Base-by-base conservation (phyloP, 1,139 yeast species). In the Blastobotrys malaysiensis region DNA sequence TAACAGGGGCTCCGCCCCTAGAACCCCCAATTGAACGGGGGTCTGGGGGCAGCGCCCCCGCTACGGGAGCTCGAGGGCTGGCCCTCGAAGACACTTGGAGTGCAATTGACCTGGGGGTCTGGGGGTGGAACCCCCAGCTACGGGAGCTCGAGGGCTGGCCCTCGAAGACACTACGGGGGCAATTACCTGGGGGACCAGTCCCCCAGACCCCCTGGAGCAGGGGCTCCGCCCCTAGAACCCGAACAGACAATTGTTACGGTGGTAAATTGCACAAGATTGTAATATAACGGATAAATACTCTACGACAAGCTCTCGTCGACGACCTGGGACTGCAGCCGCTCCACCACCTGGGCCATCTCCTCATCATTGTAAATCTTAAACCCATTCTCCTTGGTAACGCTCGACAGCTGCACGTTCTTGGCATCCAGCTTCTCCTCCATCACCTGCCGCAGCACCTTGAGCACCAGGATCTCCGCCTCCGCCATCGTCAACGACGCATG, bases 391-490 rank as follows among this genome's bases (percentile, higher is more conserved):
- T 80, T 79, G 39, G 99, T 93, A 50, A 95, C 96, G 65, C 93
- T 81, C 51, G 99, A 95, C 66, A 95, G 80, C 75, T 95, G 99
- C 43, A 97, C 97, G 70, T 95, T 95, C 65, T 87, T 88, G 58
- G 95, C 87, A 71, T 95, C 98, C 67, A 95, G 78, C 73, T 93
- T 93, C 73, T 95, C 99, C 75, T 95, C 99, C 99, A 95, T 95
- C 50, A 95, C 99, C 73, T 95, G 99, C 71, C 91, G 91, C 66
- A 95, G 80, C 55, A 88, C 88, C 76, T 91, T 91, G 68, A 95
- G 80, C 11, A 93, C 86, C 68, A 95, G 78, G 50, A 88, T 74
- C 75, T 95, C 99, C 7, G 98, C 99, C 69, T 95, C 99, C 63
- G 84, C 83, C 66, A 93, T 77, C n/a, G 98, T 89, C 66, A 95